These are phyloP conservation scores for Crithidia mellificae DNA, from an alignment of 208 protist genomes.

Conservation along the genomic window DNA sequence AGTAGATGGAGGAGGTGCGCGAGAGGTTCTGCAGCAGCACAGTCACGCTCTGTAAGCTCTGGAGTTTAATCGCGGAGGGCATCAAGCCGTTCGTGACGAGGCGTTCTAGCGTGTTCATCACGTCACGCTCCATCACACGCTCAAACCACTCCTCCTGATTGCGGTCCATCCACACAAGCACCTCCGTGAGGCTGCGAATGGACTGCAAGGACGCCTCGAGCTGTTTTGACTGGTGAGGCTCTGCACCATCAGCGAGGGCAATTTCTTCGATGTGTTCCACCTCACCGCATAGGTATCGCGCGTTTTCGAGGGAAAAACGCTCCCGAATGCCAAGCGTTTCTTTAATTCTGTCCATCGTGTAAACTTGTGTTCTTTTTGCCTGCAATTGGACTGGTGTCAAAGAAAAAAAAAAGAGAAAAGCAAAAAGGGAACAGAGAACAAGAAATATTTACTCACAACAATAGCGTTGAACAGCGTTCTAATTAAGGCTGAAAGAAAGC, in stretches of 20 bases:
- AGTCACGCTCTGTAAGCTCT: conserved; percentile 70
- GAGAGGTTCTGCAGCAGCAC: conserved; percentile 82
- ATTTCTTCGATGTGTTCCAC: conserved; percentile 37
- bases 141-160: conserved; percentile 69
- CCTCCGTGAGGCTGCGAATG: conserved; percentile 70
- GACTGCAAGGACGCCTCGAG: conserved; percentile 29
- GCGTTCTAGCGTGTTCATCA: conserved; percentile 73
- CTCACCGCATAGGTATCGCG: conserved; percentile 50
- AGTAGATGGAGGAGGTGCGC: conserved; percentile 63
- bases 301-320: conserved; percentile 64
- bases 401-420: too few relatives aligned
- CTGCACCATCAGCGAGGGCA: conserved; percentile 11
- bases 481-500: too few relatives aligned
- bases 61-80: conserved; percentile 56
- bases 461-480: too few relatives aligned
- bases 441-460: too few relatives aligned
- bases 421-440: too few relatives aligned
- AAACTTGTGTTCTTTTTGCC: too few relatives aligned
- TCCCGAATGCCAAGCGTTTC: conserved; percentile 22
- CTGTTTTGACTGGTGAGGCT: background rate
- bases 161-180: conserved; percentile 85
- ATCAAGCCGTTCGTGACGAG: conserved; percentile 66
- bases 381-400: background rate
- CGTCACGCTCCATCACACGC: conserved; percentile 57
- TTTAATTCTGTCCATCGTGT: conserved; percentile 37